These are phyloP conservation scores for Hanseniaspora meyeri DNA, from an alignment of 805 yeast species.

Conservation along the genomic window DNA sequence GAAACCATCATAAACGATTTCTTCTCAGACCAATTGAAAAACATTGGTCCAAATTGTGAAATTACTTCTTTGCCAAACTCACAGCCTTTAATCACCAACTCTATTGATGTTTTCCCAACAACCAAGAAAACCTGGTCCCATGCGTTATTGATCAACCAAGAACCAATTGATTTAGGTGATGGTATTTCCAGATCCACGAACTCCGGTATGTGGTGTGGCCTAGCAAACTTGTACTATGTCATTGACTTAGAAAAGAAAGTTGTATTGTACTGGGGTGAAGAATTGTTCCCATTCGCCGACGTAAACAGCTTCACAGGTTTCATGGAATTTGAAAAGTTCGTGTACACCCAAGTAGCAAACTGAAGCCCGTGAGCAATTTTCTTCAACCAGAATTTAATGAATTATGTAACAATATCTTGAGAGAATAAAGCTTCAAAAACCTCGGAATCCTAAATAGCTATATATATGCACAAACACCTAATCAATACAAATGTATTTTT, in stretches of 20 bases:
- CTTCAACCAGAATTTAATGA: background rate
- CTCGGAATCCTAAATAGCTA: background rate
- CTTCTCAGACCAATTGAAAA: slow-evolving; percentile 26
- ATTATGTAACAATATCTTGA: background rate
- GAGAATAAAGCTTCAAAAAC: background rate
- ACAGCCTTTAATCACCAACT: slow-evolving; percentile 16
- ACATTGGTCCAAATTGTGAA: slow-evolving; percentile 16
- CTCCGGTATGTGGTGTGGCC: slow-evolving; percentile 31
- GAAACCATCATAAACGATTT: slow-evolving; percentile 26
- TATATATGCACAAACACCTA: too few species aligned
- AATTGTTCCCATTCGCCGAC: slow-evolving; percentile 29
- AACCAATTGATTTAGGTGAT: slow-evolving; percentile 26
- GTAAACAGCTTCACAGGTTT: slow-evolving; percentile 14
- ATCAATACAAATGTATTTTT: too few species aligned
- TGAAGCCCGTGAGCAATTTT: background rate
- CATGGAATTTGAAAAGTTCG: slow-evolving; percentile 16
- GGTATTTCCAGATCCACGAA: slow-evolving; percentile 23
- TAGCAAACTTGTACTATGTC: slow-evolving; percentile 32
- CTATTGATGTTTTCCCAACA: slow-evolving; percentile 16
- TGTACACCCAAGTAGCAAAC: background rate
- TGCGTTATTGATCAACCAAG: slow-evolving; percentile 20
- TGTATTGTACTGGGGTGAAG: slow-evolving; percentile 31
- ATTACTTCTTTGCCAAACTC: slow-evolving; percentile 14
- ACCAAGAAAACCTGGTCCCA: slow-evolving; percentile 22
- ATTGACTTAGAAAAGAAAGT: slow-evolving; percentile 29